Conservation (phyloP, 768 basidiomycete genomes). For the Mycena venus region DNA sequence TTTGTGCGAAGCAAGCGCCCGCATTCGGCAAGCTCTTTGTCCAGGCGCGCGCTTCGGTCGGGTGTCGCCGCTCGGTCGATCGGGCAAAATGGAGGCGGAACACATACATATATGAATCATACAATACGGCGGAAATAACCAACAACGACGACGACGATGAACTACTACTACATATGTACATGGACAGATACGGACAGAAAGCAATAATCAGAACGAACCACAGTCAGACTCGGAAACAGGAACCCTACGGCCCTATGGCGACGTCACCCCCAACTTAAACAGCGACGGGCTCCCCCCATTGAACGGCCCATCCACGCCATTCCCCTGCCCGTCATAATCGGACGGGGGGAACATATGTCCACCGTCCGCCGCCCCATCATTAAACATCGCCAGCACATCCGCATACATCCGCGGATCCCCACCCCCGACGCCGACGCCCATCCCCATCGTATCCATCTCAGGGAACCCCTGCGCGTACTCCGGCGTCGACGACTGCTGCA, state of each 20-base stretch:
- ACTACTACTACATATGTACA: not conserved
- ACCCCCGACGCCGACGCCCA: slow-evolving; percentile 39
- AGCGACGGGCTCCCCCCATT: not conserved
- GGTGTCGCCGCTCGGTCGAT: not conserved
- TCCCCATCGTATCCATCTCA: slow-evolving; percentile 50
- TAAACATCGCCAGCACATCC: slow-evolving; percentile 75
- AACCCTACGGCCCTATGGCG: slow-evolving; percentile 1
- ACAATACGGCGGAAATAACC: too few species aligned
- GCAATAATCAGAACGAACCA: not conserved
- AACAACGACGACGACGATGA: too few species aligned
- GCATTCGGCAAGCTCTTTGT: not conserved
- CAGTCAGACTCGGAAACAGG: not conserved
- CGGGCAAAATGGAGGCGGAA: too few species aligned
- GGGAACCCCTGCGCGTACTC: slow-evolving; percentile 40
- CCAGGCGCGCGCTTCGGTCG: not conserved
- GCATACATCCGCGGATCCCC: slow-evolving; percentile 63
- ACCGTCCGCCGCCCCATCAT: slow-evolving; percentile 59
- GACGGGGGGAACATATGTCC: slow-evolving; percentile 43
- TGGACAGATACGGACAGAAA: not conserved
- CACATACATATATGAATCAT: too few species aligned
- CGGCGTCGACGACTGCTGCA: slow-evolving; percentile 51
- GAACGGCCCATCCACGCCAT: slow-evolving; percentile 11
- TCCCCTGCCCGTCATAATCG: not conserved
- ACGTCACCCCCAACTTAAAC: slow-evolving; percentile 15
- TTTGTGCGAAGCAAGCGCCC: too few species aligned